Conservation (phyloP, 257 asterid species). For the Nicotiana paniculata region DNA sequence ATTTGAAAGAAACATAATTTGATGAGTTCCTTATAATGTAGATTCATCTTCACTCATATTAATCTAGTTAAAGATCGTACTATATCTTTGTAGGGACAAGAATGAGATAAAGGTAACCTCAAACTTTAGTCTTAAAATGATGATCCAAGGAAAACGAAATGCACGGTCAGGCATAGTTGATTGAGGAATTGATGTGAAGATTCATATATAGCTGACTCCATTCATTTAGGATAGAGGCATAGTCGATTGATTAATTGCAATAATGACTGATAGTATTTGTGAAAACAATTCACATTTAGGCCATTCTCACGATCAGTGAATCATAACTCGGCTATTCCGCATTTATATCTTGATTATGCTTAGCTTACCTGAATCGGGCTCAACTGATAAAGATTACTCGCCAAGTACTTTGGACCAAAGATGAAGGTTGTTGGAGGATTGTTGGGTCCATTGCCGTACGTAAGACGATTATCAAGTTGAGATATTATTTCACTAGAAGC, state of each 20-base stretch:
- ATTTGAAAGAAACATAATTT: background rate
- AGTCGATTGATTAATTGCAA: background rate
- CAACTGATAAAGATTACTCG: conserved; percentile 15
- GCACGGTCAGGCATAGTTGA: background rate
- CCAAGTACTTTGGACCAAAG: conserved; percentile 12
- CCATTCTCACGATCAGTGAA: background rate
- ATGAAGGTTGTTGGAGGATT: conserved; percentile 18
- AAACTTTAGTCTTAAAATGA: too few relatives aligned
- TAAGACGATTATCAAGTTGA: conserved; percentile 1
- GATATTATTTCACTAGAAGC: background rate
- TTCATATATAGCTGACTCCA: background rate
- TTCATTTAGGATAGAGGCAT: background rate
- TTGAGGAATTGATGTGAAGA: background rate
- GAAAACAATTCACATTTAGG: background rate
- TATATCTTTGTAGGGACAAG: too few relatives aligned
- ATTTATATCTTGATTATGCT: background rate
- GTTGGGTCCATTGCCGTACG: conserved; percentile 15
- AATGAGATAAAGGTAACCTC: too few relatives aligned
- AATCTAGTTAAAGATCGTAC: too few relatives aligned
- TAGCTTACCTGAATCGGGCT: conserved; percentile 25
- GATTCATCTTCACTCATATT: too few relatives aligned
- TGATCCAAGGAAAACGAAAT: background rate
- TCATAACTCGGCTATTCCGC: background rate
- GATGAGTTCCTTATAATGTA: background rate
- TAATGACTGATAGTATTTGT: background rate